These are phyloP conservation scores for Euptelea pleiosperma DNA, from an alignment of 164 flowering plant genomes.

Conservation along the genomic window DNA sequence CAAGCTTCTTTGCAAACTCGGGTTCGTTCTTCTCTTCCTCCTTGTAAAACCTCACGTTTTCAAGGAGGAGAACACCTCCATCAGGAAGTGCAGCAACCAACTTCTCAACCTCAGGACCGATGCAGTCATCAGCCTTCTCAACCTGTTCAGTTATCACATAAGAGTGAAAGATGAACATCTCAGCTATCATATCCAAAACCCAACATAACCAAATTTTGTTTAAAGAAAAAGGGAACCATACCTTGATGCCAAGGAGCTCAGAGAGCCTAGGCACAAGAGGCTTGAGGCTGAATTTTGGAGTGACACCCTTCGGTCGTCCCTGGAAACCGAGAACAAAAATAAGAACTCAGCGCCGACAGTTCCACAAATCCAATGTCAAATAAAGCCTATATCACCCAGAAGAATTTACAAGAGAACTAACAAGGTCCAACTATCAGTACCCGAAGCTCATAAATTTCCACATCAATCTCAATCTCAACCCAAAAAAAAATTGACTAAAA, in stretches of 20 bases:
- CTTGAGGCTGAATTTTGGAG: conserved; percentile 71
- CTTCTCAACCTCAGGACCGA: conserved; percentile 80
- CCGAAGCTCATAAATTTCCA: neutral
- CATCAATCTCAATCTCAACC: too few relatives aligned
- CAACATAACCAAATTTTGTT: neutral
- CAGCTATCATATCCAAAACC: conserved; percentile 5
- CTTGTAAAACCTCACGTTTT: conserved; percentile 81
- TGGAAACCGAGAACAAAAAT: conserved; percentile 23
- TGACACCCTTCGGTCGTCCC: conserved; percentile 86
- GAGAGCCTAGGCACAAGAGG: conserved; percentile 83
- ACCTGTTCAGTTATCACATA: conserved; percentile 39
- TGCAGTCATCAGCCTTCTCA: conserved; percentile 73
- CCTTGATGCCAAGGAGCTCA: conserved; percentile 69
- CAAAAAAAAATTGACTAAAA: too few relatives aligned
- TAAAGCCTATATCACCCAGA: neutral
- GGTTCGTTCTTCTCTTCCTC: conserved; percentile 90
- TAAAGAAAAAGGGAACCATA: conserved; percentile 11
- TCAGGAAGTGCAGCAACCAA: conserved; percentile 73
- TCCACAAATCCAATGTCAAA: neutral
- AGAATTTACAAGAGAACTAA: too few relatives aligned
- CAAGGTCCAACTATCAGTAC: too few relatives aligned
- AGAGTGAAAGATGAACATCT: conserved; percentile 1
- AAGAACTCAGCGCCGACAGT: neutral
- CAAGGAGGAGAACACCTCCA: conserved; percentile 85
- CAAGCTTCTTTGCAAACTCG: conserved; percentile 78